A percentile compares a stretch with the other conserved stretches of the same genome.
Evolutionary conservation across 192 early-diverging fungal species (phyloP).

Genomic region (Podila epicladia): DNA sequence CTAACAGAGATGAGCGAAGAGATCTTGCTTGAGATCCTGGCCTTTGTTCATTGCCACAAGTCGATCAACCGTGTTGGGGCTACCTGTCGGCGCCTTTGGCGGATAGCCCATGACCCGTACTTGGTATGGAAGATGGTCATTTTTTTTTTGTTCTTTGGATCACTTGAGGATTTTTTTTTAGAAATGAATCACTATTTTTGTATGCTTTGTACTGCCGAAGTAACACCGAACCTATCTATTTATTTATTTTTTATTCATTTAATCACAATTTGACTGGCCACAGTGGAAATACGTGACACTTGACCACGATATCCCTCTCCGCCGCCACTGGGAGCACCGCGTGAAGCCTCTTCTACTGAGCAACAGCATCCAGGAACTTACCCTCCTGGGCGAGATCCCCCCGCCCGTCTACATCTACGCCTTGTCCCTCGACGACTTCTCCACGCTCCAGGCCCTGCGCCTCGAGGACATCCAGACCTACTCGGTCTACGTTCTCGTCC

Average conservation of each 20-base stretch:
- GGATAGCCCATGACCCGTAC: constrained; percentile 30
- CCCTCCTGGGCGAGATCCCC: constrained; percentile 22
- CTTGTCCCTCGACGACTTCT: constrained; percentile 21
- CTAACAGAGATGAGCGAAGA: constrained; percentile 29
- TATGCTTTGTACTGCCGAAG: background rate
- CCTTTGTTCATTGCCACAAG: constrained; percentile 31
- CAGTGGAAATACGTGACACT: constrained; percentile 34
- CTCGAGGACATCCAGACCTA: constrained; percentile 32
- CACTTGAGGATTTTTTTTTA: too few relatives aligned
- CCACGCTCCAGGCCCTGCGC: constrained; percentile 9
- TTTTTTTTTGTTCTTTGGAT: too few relatives aligned
- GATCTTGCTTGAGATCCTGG: constrained; percentile 24
- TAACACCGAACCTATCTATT: background rate
- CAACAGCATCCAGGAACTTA: constrained; percentile 19
- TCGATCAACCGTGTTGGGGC: constrained; percentile 26
- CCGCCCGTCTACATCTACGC: constrained; percentile 24
- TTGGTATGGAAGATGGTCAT: background rate
- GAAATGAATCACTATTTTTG: too few relatives aligned
- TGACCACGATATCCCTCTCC: constrained; percentile 11
- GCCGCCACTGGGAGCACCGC: constrained; percentile 18
- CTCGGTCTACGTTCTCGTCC: constrained; percentile 26
- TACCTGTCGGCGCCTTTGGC: constrained; percentile 28
- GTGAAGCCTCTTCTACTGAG: constrained; percentile 15
- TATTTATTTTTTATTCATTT: background rate
- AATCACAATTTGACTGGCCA: background rate